These are phyloP conservation scores for Pichia sorboxylosa DNA, from an alignment of 1,139 yeast genomes.

Conservation along the genomic window DNA sequence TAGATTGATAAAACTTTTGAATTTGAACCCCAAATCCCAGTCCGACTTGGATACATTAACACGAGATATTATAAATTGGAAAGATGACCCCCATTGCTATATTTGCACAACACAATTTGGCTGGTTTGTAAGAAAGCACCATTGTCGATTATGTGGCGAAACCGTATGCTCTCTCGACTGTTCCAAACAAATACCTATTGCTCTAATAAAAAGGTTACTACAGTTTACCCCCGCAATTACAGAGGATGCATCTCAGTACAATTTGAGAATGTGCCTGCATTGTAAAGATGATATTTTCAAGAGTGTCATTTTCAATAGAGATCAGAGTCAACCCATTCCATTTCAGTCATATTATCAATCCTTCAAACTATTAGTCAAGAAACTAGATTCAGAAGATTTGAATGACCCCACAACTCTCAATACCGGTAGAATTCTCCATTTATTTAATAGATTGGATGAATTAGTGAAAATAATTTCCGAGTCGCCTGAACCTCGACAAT, in stretches of 20 bases:
- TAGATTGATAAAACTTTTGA: too few relatives aligned
- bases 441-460: slow-evolving; percentile 15
- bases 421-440: slow-evolving; percentile 8
- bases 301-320: slow-evolving; percentile 39
- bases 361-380: slow-evolving; percentile 27
- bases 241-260: slow-evolving; percentile 4
- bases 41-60: slow-evolving; percentile 27
- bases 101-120: slow-evolving; percentile 52
- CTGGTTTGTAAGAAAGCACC: slow-evolving; percentile 51
- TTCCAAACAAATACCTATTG: slow-evolving; percentile 59
- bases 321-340: slow-evolving; percentile 19
- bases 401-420: slow-evolving; percentile 6
- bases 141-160: slow-evolving; percentile 52
- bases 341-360: slow-evolving; percentile 27
- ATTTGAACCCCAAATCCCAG: slow-evolving; percentile 6
- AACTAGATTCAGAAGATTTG: slow-evolving; percentile 26
- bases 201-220: slow-evolving; percentile 33
- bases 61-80: slow-evolving; percentile 57
- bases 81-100: slow-evolving; percentile 42
- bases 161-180: slow-evolving; percentile 73
- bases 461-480: slow-evolving; percentile 12
- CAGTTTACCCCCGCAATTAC: not conserved
- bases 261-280: slow-evolving; percentile 48
- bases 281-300: slow-evolving; percentile 58
- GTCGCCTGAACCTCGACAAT: slow-evolving; percentile 6